A percentile compares a stretch with the other conserved stretches of the same genome.
Evolutionary conservation across 2,329 filamentous ascomycete species (phyloP).

Genomic region (Arthrinium puccinioides): DNA sequence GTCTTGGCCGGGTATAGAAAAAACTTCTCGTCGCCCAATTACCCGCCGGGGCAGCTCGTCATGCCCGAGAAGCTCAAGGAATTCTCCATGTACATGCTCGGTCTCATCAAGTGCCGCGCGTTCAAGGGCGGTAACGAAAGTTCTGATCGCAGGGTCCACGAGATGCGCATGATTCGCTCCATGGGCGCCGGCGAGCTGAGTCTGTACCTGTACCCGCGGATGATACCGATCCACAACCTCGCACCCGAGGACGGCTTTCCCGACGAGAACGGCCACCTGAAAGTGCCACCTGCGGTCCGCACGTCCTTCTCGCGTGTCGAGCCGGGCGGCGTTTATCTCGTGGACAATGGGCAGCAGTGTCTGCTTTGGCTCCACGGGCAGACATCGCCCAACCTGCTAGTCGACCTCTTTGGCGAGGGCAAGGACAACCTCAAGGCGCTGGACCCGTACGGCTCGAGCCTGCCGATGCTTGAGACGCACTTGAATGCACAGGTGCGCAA

Average conservation of each 20-base stretch:
- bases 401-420: slow-evolving; percentile 81
- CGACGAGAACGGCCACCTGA: slow-evolving; percentile 78
- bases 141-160: slow-evolving; percentile 82
- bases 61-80: slow-evolving; percentile 95
- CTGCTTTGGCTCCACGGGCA: slow-evolving; percentile 89
- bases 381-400: slow-evolving; percentile 84
- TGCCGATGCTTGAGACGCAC: slow-evolving; percentile 84
- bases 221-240: slow-evolving; percentile 87
- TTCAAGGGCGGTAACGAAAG: slow-evolving; percentile 91
- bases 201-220: slow-evolving; percentile 89
- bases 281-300: slow-evolving; percentile 72
- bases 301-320: slow-evolving; percentile 84
- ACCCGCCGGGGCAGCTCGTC: slow-evolving; percentile 87
- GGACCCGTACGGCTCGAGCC: slow-evolving; percentile 70
- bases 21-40: slow-evolving; percentile 73
- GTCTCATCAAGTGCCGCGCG: slow-evolving; percentile 80
- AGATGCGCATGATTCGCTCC: slow-evolving; percentile 80
- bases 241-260: slow-evolving; percentile 83
- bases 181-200: slow-evolving; percentile 84
- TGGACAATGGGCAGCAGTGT: slow-evolving; percentile 91
- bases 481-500: slow-evolving; percentile 94
- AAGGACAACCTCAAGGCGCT: slow-evolving; percentile 65
- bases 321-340: slow-evolving; percentile 85
- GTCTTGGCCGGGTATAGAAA: slow-evolving; percentile 89
- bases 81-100: slow-evolving; percentile 92